Base-by-base conservation (phyloP, 1,139 yeast species). In the Pichia norvegensis region DNA sequence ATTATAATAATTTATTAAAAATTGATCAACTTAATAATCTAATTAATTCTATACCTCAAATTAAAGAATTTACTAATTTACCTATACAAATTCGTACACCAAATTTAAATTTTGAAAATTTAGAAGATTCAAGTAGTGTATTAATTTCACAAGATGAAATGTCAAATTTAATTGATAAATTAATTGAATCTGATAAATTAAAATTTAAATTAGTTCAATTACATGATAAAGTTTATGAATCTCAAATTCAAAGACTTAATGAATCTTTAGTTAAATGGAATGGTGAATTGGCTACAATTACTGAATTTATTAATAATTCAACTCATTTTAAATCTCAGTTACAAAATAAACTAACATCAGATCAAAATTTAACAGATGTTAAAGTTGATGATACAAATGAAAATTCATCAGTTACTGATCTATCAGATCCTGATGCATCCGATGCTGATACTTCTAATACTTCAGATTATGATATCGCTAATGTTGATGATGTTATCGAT, bases 171-270 rank as follows among this genome's bases (percentile, higher is more conserved):
- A 54, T 52, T 55, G 47, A 48, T 33, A 47, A 50, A 38, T 46
- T 42, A 19, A 44, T 48, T 31, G 48, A 52, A 29, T 56, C 55
- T 8, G 57, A 56, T 38, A 38, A 52, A 7, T 46, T 49, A 13
- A 57, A 59, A 42, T 62, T 61, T 43, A 51, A 49, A 43, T 45
- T 61, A 11, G 52, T 54, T 22, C 54, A 56, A 40, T 46, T 61
- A 44, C 55, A 54, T 39, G 63, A 60, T 39, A 49, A 53, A 33
- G 52, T 53, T 19, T 58, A 56, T 39, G 55, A 55, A 36, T 37
- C 51, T 7, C 57, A 62, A 44, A 45, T 57, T 10, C 36, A 46
- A 4, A 22, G 25, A n/a, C 33, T 60, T 33, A 53, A 52, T 16
- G 51, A 46, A 10, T 38, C 54, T 46, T 54, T 58, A 38, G 39